Base-by-base conservation (phyloP, 2,329 filamentous ascomycete genomes). In the Raffaelea arxii region DNA sequence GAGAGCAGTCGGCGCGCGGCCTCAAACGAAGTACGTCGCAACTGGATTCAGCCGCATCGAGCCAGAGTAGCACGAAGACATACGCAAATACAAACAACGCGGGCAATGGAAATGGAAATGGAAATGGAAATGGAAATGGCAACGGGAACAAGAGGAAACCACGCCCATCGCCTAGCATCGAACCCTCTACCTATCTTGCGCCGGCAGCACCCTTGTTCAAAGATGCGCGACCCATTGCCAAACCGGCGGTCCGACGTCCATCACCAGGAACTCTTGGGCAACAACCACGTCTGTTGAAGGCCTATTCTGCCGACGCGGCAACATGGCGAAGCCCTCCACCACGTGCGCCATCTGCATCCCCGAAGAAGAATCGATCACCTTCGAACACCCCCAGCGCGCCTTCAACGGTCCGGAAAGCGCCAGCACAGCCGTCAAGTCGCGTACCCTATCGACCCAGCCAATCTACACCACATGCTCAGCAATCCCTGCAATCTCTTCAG, bases 1-100 rank as follows among this genome's bases (percentile, higher is more conserved):
- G 25, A 2, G 48, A 48, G 22, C 18, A 45, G n/a, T n/a, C n/a
- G 5, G 25, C 42, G 24, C 50, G 49, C 10, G 44, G 50, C 14
- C 14, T 51, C 14, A 54, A 54, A 27, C 52, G 52, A 16, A 54
- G 50, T 36, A 41, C 52, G 2, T 43, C 48, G 3, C 44, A 46
- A 3, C 32, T 40, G 11, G 47, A 46, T 14, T 23, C 23, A 25
- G 4, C 41, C 6, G 25, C 41, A 27, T 19, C 4, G n/a, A 23
- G 12, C 4, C n/a, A 18, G 25, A 16, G n/a, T n/a, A n/a, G n/a
- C n/a, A n/a, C n/a, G n/a, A n/a, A n/a, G n/a, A n/a, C n/a, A n/a
- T n/a, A n/a, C n/a, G n/a, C n/a, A n/a, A n/a, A n/a, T n/a, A n/a
- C n/a, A n/a, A n/a, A n/a, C n/a, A n/a, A n/a, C n/a, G n/a, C n/a